A percentile compares a stretch with the other conserved stretches of the same genome.
Evolutionary conservation across 1,284 basidiomycete genomes (phyloP).

Genomic region (Omphalotus olearius): DNA sequence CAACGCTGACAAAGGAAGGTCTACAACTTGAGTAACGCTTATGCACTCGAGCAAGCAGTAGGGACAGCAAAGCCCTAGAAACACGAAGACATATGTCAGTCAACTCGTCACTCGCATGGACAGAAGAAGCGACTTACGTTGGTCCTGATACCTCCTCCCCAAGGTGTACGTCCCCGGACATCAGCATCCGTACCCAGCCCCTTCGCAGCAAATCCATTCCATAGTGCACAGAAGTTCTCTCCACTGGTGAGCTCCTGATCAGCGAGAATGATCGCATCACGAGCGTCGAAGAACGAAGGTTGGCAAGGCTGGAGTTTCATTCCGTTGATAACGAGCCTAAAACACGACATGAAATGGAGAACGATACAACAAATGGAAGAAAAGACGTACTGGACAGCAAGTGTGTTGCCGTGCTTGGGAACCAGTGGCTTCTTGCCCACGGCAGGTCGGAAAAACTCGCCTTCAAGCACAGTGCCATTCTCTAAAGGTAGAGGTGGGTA

Average conservation of each 20-base stretch:
- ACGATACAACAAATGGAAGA: constrained; percentile 3
- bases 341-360: background rate
- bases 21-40: too few species aligned
- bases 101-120: background rate
- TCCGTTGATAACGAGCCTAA: constrained; percentile 74
- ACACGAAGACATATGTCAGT: background rate
- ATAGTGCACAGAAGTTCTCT: constrained; percentile 88
- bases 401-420: constrained; percentile 90
- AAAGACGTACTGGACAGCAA: constrained; percentile 63
- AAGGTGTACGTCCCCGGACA: constrained; percentile 81
- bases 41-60: background rate
- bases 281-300: constrained; percentile 88
- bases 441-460: constrained; percentile 70
- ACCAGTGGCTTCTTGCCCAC: constrained; percentile 59
- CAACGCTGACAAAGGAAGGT: too few species aligned
- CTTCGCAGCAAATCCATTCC: constrained; percentile 80
- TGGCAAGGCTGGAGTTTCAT: constrained; percentile 96
- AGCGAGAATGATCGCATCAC: constrained; percentile 93
- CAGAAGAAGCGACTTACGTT: constrained; percentile 35
- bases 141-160: constrained; percentile 84
- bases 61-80: background rate
- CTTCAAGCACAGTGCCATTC: constrained; percentile 57
- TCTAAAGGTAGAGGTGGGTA: constrained; percentile 72
- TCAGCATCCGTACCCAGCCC: constrained; percentile 77
- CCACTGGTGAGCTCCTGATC: constrained; percentile 88